Evolutionary conservation across 1,284 basidiomycete species (phyloP).

Genomic region (Microbotryum silenes-acaulis): DNA sequence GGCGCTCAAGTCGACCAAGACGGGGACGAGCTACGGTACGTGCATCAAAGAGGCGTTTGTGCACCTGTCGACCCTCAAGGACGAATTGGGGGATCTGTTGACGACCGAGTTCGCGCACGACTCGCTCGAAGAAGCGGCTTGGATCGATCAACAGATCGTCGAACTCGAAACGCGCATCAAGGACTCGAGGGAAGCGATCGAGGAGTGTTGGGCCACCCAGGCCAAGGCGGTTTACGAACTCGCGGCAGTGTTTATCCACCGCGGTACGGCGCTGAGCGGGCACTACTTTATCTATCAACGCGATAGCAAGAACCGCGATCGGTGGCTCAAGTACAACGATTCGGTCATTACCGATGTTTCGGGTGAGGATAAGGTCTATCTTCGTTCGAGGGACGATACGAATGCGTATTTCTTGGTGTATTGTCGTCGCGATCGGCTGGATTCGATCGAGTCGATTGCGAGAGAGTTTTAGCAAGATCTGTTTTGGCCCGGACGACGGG

Average conservation of each 20-base stretch:
- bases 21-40: constrained; percentile 10
- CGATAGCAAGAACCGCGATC: constrained; percentile 60
- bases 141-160: constrained; percentile 46
- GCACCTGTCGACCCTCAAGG: constrained; percentile 27
- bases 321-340: constrained; percentile 95
- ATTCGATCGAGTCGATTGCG: constrained; percentile 25
- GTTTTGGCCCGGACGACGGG: no score
- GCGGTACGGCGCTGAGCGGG: constrained; percentile 55
- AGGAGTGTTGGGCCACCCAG: constrained; percentile 67
- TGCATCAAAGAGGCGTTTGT: constrained; percentile 34
- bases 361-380: constrained; percentile 54
- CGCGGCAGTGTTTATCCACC: constrained; percentile 92
- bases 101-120: constrained; percentile 48
- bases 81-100: constrained; percentile 41
- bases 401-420: constrained; percentile 32
- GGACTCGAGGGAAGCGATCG: constrained; percentile 49
- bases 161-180: constrained; percentile 10
- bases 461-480: constrained; percentile 5
- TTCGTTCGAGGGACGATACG: constrained; percentile 23
- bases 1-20: constrained; percentile 59
- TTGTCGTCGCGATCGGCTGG: constrained; percentile 20
- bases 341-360: constrained; percentile 63
- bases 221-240: constrained; percentile 72
- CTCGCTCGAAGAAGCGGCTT: constrained; percentile 56
- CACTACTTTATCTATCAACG: constrained; percentile 86